Conservation (phyloP, 805 yeast genomes). For the Yarrowia sp. region DNA sequence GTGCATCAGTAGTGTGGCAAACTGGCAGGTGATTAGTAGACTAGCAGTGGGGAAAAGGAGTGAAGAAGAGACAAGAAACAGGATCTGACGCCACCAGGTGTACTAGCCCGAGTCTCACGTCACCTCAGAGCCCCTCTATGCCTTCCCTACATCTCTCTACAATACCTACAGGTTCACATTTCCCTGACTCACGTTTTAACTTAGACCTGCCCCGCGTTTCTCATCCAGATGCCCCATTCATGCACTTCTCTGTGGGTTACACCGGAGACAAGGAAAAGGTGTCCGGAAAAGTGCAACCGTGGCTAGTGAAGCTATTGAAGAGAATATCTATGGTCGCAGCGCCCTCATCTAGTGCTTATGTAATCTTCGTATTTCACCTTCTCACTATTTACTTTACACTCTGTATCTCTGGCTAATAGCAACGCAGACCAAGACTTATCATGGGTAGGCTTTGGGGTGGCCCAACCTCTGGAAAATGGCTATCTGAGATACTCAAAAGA, state of each 20-base stretch:
- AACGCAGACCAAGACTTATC: slow-evolving; percentile 21
- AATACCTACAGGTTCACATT: not conserved
- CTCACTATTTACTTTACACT: not conserved
- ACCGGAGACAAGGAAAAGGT: no score
- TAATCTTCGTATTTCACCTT: no score
- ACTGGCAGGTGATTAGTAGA: no score
- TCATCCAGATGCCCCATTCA: slow-evolving; percentile 24
- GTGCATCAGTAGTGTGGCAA: no score
- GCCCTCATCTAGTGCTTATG: no score
- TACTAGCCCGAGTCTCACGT: no score
- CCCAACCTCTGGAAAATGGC: not conserved
- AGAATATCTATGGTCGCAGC: no score
- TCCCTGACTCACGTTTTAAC: slow-evolving; percentile 12
- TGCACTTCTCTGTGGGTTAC: not conserved
- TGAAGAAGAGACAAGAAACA: no score
- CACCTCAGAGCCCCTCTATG: not conserved
- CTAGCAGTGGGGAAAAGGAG: no score
- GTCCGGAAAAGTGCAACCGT: no score
- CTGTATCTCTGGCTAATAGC: slow-evolving; percentile 19
- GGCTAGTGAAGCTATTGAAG: no score
- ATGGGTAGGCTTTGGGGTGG: slow-evolving; percentile 17
- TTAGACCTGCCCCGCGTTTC: slow-evolving; percentile 32
- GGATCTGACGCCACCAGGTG: no score
- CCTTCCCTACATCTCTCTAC: not conserved
- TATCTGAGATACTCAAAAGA: slow-evolving; percentile 6